Evolutionary conservation across 306 rosid genomes (phyloP), one percentile per base, ranked within the genome.

Genomic region (Elaeagnus macrophylla): DNA sequence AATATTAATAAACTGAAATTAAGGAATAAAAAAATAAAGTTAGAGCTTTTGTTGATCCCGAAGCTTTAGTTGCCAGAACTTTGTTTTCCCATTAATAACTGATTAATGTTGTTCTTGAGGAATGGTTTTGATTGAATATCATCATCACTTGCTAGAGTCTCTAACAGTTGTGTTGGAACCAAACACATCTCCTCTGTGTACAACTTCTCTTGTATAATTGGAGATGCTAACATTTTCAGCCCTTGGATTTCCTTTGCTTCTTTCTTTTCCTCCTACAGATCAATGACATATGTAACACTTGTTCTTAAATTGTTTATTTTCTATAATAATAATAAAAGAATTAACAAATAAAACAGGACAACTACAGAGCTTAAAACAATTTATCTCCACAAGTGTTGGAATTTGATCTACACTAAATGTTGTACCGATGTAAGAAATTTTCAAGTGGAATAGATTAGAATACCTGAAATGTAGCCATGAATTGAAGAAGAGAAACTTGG

Each of bases 141-240:
- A 0, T 35, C 38, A 25, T 53, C 48, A 18, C 74, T 70, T 10
- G 78, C 67, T 39, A 83, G 65, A 8, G 66, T 51, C 47, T 68
- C 60, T 19, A 77, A 57, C 39, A 76, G 61, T 14, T 80, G 73
- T 56, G 68, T 67, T 6, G 88, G 73, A 54, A 75, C 82, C 64
- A 91, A 42, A 46, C 97, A 86, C 67, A 41, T 76, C 40, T 83
- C 94, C 56, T 90, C 88, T 0, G 50, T 51, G 66, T 76, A 90
- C 32, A 84, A 47, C 76, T 82, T 84, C 83, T 84, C 94, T 68
- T 84, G 89, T 46, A 90, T 70, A 14, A 46, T 35, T 8, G 90
- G 63, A 12, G 81, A 79, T 44, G 65, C 60, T 37, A 86, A 37
- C 1, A 65, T 15, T 18, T 75, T 67, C 36, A 78, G 53, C 32